Conservation (phyloP, 2,329 filamentous ascomycete species). For the Parafenestella ontariensis region DNA sequence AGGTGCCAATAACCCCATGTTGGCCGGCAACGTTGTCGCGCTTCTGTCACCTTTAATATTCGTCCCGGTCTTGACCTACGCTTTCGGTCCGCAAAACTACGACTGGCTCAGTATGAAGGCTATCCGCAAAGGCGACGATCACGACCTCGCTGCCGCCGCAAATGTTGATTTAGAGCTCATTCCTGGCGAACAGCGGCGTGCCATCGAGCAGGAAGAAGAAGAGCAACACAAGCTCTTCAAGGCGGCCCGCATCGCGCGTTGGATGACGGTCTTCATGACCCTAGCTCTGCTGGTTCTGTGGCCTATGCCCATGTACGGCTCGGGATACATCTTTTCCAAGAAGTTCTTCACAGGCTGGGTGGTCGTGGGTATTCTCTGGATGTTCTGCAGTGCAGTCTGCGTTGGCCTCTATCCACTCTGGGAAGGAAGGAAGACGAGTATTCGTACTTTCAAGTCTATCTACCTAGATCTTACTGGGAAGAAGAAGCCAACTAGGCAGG, state of each 20-base stretch:
- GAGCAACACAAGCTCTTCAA: slow-evolving; percentile 54
- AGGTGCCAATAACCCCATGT: slow-evolving; percentile 81
- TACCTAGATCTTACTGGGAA: slow-evolving; percentile 62
- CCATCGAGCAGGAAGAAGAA: slow-evolving; percentile 48
- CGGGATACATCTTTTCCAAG: slow-evolving; percentile 80
- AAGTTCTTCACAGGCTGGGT: slow-evolving; percentile 86
- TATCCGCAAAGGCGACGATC: slow-evolving; percentile 81
- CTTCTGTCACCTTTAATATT: slow-evolving; percentile 78
- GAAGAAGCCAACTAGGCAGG: slow-evolving; percentile 16
- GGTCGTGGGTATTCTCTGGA: slow-evolving; percentile 71
- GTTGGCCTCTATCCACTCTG: slow-evolving; percentile 84
- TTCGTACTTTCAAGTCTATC: slow-evolving; percentile 67
- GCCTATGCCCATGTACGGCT: slow-evolving; percentile 92
- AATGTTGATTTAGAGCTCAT: slow-evolving; percentile 71
- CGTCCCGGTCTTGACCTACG: slow-evolving; percentile 75
- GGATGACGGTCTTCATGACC: slow-evolving; percentile 68
- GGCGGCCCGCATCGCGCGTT: slow-evolving; percentile 60
- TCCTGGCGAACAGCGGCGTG: slow-evolving; percentile 56
- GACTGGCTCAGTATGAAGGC: slow-evolving; percentile 84
- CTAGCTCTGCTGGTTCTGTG: slow-evolving; percentile 79
- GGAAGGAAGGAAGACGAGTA: slow-evolving; percentile 75
- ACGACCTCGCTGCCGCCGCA: slow-evolving; percentile 69
- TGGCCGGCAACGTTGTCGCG: slow-evolving; percentile 84
- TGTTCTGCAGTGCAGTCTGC: slow-evolving; percentile 73
- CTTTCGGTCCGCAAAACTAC: slow-evolving; percentile 76